Base-by-base conservation (phyloP, 345 rosid species). In the Citrus australasica region DNA sequence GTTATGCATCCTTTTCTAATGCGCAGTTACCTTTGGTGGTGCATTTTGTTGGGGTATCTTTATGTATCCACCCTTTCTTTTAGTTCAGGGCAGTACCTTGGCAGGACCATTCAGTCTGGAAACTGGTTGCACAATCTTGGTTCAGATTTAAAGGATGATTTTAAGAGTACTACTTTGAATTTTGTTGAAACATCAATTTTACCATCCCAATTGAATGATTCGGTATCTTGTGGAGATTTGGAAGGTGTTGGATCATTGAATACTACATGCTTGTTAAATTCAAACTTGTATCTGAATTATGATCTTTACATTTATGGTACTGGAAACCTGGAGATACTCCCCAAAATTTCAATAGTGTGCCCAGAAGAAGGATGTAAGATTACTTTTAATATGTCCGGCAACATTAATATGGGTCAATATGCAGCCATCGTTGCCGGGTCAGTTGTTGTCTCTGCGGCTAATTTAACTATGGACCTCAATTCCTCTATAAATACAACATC, bases 191-290 rank as follows among this genome's bases (percentile, higher is more conserved):
- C 83, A 76, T 67, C 84, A 42, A 56, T 78, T 56, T 25, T 81
- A 74, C 24, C 17, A 11, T 53, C 51, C 55, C 77, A 79, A 25
- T 37, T n/a, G 42, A 83, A 81, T 74, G 77, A 58, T 81, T 75
- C 86, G 40, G 80, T 88, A 68, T 84, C 93, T 51, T 95, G 99
- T 68, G 91, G 84, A 74, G 95, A 90, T 79, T 83, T 96, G 42
- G 90, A 81, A 74, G 99, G 99, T 71, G 96, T 93, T 74, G 99
- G 99, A 82, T 91, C 93, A 7, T 85, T 96, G 76, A 82, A 96
- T 85, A 91, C 97, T 8, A 92, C 97, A 9, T 96, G 99, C 80
- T 85, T 89, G 82, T 82, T 93, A 67, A 92, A 87, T 79, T 89
- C 97, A 63, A 88, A 93, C 84, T 81, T 92, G 88, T 81, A 79